Evolutionary conservation across 2,329 filamentous ascomycete genomes (phyloP), one percentile per base, ranked within the genome.

Genomic region (Grosmannia huntii): DNA sequence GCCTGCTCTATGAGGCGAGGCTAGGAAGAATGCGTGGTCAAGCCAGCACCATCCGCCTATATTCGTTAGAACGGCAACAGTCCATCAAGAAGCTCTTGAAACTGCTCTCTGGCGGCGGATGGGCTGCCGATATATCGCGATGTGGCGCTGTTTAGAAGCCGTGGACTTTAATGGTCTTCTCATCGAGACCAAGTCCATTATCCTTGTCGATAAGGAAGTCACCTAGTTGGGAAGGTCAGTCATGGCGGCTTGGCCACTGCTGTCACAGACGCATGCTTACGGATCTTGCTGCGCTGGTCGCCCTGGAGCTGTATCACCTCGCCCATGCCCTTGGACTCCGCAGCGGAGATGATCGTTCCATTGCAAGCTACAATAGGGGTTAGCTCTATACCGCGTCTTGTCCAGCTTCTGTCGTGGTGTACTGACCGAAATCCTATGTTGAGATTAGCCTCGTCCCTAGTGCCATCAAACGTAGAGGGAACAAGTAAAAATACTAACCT

Each of bases 161-260:
- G 74, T 83, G 80, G 75, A 92, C 89, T 83, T 97, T 96, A 79
- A 97, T 96, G 77, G 87, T 95, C 84, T 96, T 95, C 75, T 85
- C 81, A 77, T 96, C 90, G 72, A 96, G 86, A 75, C 89, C 90
- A 69, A 97, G 83, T 70, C 92, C 92, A 71, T 91, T 89, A 76
- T 91, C 90, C 83, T 95, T 95, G 79, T 96, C 89, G 76, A 85
- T 85, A 75, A 97, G 85, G 80, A 97, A 99, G 72, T 96, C 90
- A 75, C 95, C 89, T 73, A 96, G 89, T 23, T 4, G 12, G 4
- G 33, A 4, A 25, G 41, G 33, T 25, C 21, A 41, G 52, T 41
- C 31, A 33, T 19, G n/a, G 16, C 16, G n/a, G 11, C 3, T 11
- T 19, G 4, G 7, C 7, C 14, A 2, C 11, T 28, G 16, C 6